phyloP scores from a whole-genome alignment of 345 rosid species.

The Lenwebbia sp. region DNA sequence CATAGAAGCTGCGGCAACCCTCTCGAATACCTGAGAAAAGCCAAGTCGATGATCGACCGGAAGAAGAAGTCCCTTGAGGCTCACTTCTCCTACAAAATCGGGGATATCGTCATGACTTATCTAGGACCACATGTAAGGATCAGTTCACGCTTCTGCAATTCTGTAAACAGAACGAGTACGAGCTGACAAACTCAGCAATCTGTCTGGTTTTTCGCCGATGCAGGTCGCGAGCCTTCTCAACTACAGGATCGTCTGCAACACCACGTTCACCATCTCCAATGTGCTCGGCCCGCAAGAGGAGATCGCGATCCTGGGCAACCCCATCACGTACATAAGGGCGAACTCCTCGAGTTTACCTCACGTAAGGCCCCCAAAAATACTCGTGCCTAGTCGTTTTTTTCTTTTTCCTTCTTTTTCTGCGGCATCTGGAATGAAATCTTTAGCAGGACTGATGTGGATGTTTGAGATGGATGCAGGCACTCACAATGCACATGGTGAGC shows the following conservation, averaged over 20 bases:
- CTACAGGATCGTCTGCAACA: conserved; percentile 36
- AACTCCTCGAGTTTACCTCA: conserved; percentile 32
- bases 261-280: conserved; percentile 45
- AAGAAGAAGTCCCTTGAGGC: conserved; percentile 45
- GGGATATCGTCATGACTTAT: conserved; percentile 21
- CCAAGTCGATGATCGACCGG: conserved; percentile 36
- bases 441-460: neutral
- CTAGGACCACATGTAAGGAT: conserved; percentile 32
- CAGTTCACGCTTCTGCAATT: neutral
- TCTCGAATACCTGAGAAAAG: conserved; percentile 26
- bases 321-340: conserved; percentile 26
- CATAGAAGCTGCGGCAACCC: conserved; percentile 16
- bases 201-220: neutral
- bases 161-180: neutral
- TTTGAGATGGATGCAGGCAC: neutral
- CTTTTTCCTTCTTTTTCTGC: neutral
- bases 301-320: conserved; percentile 32
- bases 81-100: conserved; percentile 33
- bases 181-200: neutral
- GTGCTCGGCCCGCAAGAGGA: conserved; percentile 43
- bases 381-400: neutral
- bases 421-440: neutral
- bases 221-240: conserved; percentile 35
- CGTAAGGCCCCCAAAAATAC: conserved; percentile 3
- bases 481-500: conserved; percentile 65